Evolutionary conservation across 2,329 filamentous ascomycete species (phyloP).

Genomic region (Hymenoscyphus linearis): DNA sequence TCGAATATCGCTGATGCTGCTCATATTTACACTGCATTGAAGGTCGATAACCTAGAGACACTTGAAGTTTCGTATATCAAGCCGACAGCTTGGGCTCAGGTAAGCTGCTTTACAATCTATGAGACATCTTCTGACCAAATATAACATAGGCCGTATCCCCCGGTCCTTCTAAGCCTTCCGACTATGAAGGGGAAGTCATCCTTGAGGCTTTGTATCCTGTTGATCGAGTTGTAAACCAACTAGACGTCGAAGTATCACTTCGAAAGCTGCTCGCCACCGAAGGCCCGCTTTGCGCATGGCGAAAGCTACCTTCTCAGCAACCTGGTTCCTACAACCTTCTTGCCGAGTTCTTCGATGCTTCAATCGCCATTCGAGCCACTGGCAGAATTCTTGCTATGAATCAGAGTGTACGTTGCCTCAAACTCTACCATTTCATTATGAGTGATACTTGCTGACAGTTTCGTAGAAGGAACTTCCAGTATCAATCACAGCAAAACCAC

Average conservation of each 20-base stretch:
- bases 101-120: constrained; percentile 26
- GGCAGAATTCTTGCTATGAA: constrained; percentile 22
- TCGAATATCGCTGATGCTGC: constrained; percentile 24
- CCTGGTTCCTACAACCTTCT: constrained; percentile 37
- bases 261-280: constrained; percentile 40
- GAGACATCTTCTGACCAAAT: constrained; percentile 23
- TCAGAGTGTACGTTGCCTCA: not conserved
- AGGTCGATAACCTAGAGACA: constrained; percentile 16
- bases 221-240: constrained; percentile 17
- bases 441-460: not conserved
- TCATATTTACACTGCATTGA: constrained; percentile 21
- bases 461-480: not conserved
- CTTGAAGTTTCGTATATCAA: constrained; percentile 26
- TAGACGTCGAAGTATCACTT: constrained; percentile 37
- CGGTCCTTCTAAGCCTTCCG: constrained; percentile 28
- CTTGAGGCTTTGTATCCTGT: constrained; percentile 41
- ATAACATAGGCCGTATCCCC: constrained; percentile 22
- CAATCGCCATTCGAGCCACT: constrained; percentile 39
- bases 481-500: not conserved
- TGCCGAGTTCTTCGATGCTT: constrained; percentile 49
- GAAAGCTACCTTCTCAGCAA: constrained; percentile 37
- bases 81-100: constrained; percentile 15
- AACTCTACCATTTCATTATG: not conserved
- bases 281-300: constrained; percentile 49
- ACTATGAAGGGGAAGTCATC: constrained; percentile 52